Evolutionary conservation across 371 early-diverging fungal genomes (phyloP).

Genomic region (Mucor ambiguus): DNA sequence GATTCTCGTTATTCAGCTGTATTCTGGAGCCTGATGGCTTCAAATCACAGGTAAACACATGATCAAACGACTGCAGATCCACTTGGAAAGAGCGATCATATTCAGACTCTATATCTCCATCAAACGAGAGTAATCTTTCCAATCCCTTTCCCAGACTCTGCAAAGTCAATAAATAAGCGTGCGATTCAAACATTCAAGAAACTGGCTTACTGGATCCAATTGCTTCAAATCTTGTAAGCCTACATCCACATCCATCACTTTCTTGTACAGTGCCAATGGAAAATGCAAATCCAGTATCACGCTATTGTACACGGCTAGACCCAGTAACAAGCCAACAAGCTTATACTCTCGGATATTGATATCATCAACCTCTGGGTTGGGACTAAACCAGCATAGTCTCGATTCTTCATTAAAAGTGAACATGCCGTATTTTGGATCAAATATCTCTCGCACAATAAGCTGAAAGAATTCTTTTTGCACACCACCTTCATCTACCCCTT

Average conservation of each 20-base stretch:
- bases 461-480: constrained; percentile 97
- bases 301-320: constrained; percentile 81
- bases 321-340: constrained; percentile 84
- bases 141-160: constrained; percentile 70
- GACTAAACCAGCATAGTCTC: constrained; percentile 85
- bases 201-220: constrained; percentile 58
- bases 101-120: constrained; percentile 59
- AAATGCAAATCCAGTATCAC: constrained; percentile 80
- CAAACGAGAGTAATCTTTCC: constrained; percentile 56
- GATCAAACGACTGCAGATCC: constrained; percentile 67
- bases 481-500: constrained; percentile 90
- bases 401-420: constrained; percentile 86
- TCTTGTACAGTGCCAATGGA: constrained; percentile 84
- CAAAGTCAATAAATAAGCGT: background rate
- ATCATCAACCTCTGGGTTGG: constrained; percentile 67
- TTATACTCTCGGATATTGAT: constrained; percentile 74
- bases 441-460: constrained; percentile 86
- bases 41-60: constrained; percentile 59
- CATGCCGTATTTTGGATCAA: constrained; percentile 93
- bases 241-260: constrained; percentile 67
- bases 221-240: constrained; percentile 60
- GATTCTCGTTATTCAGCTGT: constrained; percentile 67
- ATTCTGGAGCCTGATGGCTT: constrained; percentile 64
- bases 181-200: background rate
- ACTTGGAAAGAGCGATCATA: constrained; percentile 74